Conservation (phyloP, 371 early-diverging fungal genomes). For the Coemansia sp. region DNA sequence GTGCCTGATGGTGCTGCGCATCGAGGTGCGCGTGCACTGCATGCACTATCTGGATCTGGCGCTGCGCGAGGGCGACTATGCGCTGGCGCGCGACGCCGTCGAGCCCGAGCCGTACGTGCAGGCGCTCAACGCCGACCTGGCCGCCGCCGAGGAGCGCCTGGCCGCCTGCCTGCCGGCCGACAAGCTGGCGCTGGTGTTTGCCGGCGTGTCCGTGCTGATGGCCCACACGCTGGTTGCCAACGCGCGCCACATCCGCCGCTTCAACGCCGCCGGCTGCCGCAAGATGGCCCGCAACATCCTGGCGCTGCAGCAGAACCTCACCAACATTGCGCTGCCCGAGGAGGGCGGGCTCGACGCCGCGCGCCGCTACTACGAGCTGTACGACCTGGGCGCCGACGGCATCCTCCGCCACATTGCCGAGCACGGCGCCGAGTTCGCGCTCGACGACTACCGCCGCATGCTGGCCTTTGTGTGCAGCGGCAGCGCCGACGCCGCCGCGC, state of each 20-base stretch:
- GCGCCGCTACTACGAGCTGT: constrained; percentile 71
- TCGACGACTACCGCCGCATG: constrained; percentile 49
- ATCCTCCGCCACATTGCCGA: constrained; percentile 49
- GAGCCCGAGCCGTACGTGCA: constrained; percentile 89
- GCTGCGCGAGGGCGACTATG: constrained; percentile 80
- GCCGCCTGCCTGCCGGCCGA: constrained; percentile 61
- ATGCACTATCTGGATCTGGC: constrained; percentile 89
- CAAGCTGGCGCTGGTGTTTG: constrained; percentile 78
- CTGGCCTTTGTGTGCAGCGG: constrained; percentile 45
- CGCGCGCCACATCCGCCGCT: constrained; percentile 66
- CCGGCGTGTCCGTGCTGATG: constrained; percentile 77
- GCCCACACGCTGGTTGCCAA: constrained; percentile 71
- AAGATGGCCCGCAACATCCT: constrained; percentile 83
- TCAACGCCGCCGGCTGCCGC: constrained; percentile 71
- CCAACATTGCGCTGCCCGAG: constrained; percentile 67
- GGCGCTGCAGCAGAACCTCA: constrained; percentile 84
- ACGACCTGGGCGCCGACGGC: constrained; percentile 54
- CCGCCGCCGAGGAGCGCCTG: constrained; percentile 72
- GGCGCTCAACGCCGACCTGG: constrained; percentile 74
- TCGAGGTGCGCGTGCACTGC: constrained; percentile 84
- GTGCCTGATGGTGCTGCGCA: constrained; percentile 74
- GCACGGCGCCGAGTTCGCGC: constrained; percentile 46
- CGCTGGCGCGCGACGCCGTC: constrained; percentile 66
- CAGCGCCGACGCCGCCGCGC: constrained; percentile 22
- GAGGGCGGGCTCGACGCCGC: constrained; percentile 73